These are phyloP conservation scores for Gossypium rotundifolium DNA, from an alignment of 345 rosid genomes.

Conservation along the genomic window DNA sequence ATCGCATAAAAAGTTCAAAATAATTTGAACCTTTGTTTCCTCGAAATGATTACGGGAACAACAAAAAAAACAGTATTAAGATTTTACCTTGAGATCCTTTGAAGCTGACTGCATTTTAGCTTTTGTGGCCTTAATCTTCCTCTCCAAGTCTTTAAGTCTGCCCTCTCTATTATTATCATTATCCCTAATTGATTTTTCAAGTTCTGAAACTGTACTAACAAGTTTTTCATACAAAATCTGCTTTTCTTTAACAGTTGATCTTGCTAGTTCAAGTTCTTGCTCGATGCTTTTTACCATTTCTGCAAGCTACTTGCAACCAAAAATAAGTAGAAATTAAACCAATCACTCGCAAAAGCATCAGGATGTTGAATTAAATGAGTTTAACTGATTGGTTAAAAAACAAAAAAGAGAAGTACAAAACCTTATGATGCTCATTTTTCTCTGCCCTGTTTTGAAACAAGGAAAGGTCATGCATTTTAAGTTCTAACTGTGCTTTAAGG, in stretches of 20 bases:
- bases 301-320: conserved; percentile 48
- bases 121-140: conserved; percentile 58
- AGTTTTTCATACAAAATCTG: conserved; percentile 48
- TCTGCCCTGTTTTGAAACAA: conserved; percentile 84
- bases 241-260: conserved; percentile 56
- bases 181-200: conserved; percentile 75
- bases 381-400: conserved; percentile 10
- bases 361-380: neutral
- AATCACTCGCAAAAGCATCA: neutral
- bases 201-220: conserved; percentile 45
- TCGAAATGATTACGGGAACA: neutral
- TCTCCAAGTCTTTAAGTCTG: conserved; percentile 77
- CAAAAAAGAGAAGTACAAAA: conserved; percentile 23
- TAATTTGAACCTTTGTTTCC: neutral
- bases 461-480: conserved; percentile 80
- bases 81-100: conserved; percentile 70
- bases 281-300: conserved; percentile 80
- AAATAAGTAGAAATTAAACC: neutral
- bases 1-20: neutral
- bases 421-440: conserved; percentile 99
- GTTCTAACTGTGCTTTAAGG: conserved; percentile 71
- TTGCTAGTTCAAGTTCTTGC: conserved; percentile 72
- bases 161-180: conserved; percentile 75
- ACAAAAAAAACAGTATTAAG: conserved; percentile 5
- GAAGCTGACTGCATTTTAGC: conserved; percentile 63